phyloP scores from a whole-genome alignment of 176 grass and related monocot genomes.

The Typha latifolia region DNA sequence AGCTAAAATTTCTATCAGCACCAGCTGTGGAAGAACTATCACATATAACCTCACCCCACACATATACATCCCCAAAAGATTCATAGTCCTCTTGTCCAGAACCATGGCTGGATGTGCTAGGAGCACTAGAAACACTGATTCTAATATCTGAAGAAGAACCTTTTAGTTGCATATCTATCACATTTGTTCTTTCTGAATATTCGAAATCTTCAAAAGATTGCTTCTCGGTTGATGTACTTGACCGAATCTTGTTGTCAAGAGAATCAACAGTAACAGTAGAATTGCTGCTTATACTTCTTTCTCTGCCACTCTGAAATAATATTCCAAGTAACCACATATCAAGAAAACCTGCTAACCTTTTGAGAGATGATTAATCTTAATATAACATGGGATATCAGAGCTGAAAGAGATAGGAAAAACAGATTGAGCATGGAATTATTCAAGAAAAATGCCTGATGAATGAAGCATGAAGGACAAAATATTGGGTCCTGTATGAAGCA shows the following conservation, averaged over 20 bases:
- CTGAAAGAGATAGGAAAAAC: neutral
- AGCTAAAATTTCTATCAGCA: constrained; percentile 21
- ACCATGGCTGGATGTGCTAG: constrained; percentile 97
- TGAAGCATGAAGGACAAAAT: too few species aligned
- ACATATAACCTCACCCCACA: constrained; percentile 88
- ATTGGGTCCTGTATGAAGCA: too few species aligned
- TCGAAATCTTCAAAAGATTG: constrained; percentile 50
- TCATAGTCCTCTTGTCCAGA: constrained; percentile 88
- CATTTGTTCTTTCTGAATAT: constrained; percentile 64
- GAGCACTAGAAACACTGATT: constrained; percentile 88
- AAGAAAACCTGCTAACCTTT: neutral
- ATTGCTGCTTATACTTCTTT: constrained; percentile 76
- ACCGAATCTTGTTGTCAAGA: constrained; percentile 64
- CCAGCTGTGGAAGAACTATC: constrained; percentile 24
- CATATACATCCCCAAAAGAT: constrained; percentile 81
- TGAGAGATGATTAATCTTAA: neutral
- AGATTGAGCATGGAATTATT: too few species aligned
- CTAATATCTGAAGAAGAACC: constrained; percentile 67
- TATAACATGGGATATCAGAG: neutral
- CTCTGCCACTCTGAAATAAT: constrained; percentile 55
- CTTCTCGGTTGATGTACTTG: constrained; percentile 49
- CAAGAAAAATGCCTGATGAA: too few species aligned
- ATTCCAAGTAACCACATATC: neutral
- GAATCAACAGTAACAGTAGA: constrained; percentile 30
- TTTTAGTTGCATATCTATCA: constrained; percentile 92